Base-by-base conservation (phyloP, 2,329 filamentous ascomycete genomes). In the Claviceps humidiphila region DNA sequence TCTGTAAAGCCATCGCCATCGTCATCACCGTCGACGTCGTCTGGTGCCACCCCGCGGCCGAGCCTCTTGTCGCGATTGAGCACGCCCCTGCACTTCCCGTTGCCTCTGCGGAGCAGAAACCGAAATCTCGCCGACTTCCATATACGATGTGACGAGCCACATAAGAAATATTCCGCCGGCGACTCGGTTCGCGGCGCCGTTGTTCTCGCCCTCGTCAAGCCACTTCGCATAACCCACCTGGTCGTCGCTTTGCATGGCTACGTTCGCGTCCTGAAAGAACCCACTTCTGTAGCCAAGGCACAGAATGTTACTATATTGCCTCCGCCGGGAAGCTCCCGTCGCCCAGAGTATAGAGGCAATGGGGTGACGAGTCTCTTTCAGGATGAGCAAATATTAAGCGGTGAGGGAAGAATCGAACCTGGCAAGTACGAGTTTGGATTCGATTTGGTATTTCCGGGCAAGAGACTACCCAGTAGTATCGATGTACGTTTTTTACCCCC, bases 391-490 rank as follows among this genome's bases (percentile, higher is more conserved):
- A 84, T 88, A 14, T 70, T 93, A 39, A 89, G 86, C 62, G 87
- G 86, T 22, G 85, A 90, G 60, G 87, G 87, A 14, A 78, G 83
- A 60, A 70, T 93, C 39, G 82, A 85, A 50, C 77, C 85, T 47
- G 85, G 85, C 41, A 78, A 80, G 58, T 91, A 89, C 63, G 82
- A 89, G 65, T 93, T 93, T 66, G 82, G 85, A 55, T 89, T 88
- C 59, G 81, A 87, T 60, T 69, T 88, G 56, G 72, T 83, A 53
- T 87, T 89, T 58, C 84, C 85, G 2, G 72, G 77, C 49, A 78
- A 81, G 59, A 78, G 77, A 5, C 69, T 93, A 54, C 87, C 87
- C n/a, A 95, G 88, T 68, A 96, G 91, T 66, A 91, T 98, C 63
- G 90, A 95, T 70, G 91, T 96, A 77, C 64, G 87, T 74, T 47